A percentile compares a stretch with the other conserved stretches of the same genome.
phyloP scores from a whole-genome alignment of 2,329 filamentous ascomycete genomes.

The Penicillium nordicum region DNA sequence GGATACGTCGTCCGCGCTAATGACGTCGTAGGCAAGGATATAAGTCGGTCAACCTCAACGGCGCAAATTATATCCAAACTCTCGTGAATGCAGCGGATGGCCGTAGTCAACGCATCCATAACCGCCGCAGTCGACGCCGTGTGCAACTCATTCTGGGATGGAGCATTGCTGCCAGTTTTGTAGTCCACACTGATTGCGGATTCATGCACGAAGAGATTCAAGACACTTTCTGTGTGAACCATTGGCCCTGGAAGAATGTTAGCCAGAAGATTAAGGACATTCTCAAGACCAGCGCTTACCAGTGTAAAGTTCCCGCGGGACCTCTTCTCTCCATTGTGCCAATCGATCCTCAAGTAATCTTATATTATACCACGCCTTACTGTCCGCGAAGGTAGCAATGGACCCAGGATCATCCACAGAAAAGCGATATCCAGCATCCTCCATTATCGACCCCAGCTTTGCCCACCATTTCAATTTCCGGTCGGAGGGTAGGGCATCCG shows the following conservation, averaged over 20 bases:
- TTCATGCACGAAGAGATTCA: conserved; percentile 73
- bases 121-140: conserved; percentile 55
- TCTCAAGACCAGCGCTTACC: conserved; percentile 47
- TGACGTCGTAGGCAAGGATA: conserved; percentile 66
- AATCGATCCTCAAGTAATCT: conserved; percentile 64
- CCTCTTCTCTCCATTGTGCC: conserved; percentile 56
- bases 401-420: conserved; percentile 62
- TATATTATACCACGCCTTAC: conserved; percentile 62
- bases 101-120: conserved; percentile 64
- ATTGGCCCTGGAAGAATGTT: conserved; percentile 52
- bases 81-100: conserved; percentile 62
- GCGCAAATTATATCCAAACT: conserved; percentile 63
- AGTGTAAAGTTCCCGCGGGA: conserved; percentile 53
- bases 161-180: conserved; percentile 40
- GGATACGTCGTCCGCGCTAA: conserved; percentile 70
- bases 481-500: conserved; percentile 57
- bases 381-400: conserved; percentile 55
- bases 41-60: conserved; percentile 58
- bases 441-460: conserved; percentile 60
- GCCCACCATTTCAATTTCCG: conserved; percentile 56
- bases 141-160: conserved; percentile 22
- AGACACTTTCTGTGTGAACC: conserved; percentile 60
- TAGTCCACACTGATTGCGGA: conserved; percentile 65
- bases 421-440: conserved; percentile 66
- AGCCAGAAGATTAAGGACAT: neutral